Evolutionary conservation across 1,284 basidiomycete genomes (phyloP).

Genomic region (Apiotrichum gracile): DNA sequence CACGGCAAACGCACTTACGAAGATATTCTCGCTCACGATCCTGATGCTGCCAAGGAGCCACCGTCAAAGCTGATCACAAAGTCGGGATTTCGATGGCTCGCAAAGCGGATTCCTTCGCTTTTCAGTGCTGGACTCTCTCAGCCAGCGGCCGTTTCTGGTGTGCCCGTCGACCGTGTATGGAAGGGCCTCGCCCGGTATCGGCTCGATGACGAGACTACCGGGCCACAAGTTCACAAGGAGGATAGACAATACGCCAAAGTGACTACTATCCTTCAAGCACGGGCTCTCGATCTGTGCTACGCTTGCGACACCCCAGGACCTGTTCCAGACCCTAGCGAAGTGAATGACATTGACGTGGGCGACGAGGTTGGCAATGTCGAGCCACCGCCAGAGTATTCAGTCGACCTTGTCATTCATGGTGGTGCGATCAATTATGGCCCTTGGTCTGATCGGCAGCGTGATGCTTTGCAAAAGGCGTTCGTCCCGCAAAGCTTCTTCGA

Average conservation of each 20-base stretch:
- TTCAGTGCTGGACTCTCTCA: conserved; percentile 34
- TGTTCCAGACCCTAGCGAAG: conserved; percentile 40
- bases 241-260: conserved; percentile 76
- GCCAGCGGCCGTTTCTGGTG: conserved; percentile 27
- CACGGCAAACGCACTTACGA: conserved; percentile 62
- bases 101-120: conserved; percentile 35
- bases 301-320: conserved; percentile 61
- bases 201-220: conserved; percentile 18
- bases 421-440: conserved; percentile 79
- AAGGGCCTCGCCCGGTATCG: conserved; percentile 50
- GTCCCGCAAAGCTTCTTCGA: conserved; percentile 73
- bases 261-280: conserved; percentile 70
- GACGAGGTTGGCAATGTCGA: conserved; percentile 79
- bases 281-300: conserved; percentile 69
- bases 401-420: conserved; percentile 71
- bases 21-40: conserved; percentile 53
- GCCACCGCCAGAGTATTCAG: conserved; percentile 81
- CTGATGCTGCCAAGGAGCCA: conserved; percentile 26
- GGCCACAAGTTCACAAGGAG: conserved; percentile 14
- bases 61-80: conserved; percentile 36
- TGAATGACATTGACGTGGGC: conserved; percentile 47
- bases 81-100: conserved; percentile 36
- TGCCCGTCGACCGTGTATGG: conserved; percentile 44
- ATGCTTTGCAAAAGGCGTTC: conserved; percentile 69
- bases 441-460: conserved; percentile 85